Base-by-base conservation (phyloP, 2,329 filamentous ascomycete species). In the Chrysoporthe puriensis region DNA sequence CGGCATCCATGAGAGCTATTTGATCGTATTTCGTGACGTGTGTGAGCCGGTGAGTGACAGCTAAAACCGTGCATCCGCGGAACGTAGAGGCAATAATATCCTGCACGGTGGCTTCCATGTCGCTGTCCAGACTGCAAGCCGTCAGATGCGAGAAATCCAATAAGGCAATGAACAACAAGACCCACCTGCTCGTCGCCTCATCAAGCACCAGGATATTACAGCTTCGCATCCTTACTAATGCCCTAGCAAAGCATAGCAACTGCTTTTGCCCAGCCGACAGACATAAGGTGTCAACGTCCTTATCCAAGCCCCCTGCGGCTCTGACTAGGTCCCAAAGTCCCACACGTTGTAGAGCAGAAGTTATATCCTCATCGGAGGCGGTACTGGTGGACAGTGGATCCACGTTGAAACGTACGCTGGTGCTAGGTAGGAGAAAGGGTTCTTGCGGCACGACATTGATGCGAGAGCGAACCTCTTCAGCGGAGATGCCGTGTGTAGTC, bases 401-500 rank as follows among this genome's bases (percentile, higher is more conserved):
- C 14, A 73, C 62, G 62, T 72, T 73, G 65, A 69, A 69, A 2
- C 71, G 67, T 3, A 73, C 44, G n/a, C 46, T 50, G 1, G 70
- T 63, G 18, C 72, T 71, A 1, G 69, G 69, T n/a, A 73, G 36
- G 16, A 72, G 64, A 50, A 71, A 71, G 0, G 71, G 64, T 13
- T 73, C 71, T 57, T 72, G 71, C 2, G 72, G 69, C 11, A 73
- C 66, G 13, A 71, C 70, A 46, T 70, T 71, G 54, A 73, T 36
- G 1, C 65, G 64, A 9, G 66, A 68, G 21, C 72, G 71, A 3
- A 69, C 18, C 9, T 67, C 65, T 9, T 48, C 44, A 11, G 46
- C 60, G 11, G 62, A 32, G 18, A 91, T 81, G 0, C 84, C 80
- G 73, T 89, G 85, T 14, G 83, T 88, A 70, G 84, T 82, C 9